A percentile compares a stretch with the other conserved stretches of the same genome.
phyloP scores from a whole-genome alignment of 192 early-diverging fungal species.

The Piromyces sp. region DNA sequence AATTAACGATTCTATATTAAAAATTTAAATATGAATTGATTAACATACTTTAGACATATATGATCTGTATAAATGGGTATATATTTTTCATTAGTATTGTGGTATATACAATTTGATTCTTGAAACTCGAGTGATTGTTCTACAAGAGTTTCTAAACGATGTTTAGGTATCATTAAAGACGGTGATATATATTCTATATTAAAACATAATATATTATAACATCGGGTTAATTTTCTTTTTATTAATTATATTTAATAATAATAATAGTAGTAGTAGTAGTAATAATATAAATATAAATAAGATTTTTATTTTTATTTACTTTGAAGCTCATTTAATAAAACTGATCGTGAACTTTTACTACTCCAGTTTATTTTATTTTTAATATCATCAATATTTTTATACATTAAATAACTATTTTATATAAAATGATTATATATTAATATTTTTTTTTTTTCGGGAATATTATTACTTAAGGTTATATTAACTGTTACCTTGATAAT shows the following conservation, averaged over 20 bases:
- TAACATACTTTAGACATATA: conserved; percentile 54
- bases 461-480: conserved; percentile 11
- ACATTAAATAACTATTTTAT: conserved; percentile 48
- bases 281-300: not conserved
- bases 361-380: conserved; percentile 55
- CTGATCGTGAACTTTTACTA: conserved; percentile 52
- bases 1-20: no score
- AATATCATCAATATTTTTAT: conserved; percentile 43
- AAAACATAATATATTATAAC: no score
- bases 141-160: conserved; percentile 62
- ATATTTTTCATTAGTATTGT: conserved; percentile 37
- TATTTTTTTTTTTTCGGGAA: not conserved
- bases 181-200: conserved; percentile 49
- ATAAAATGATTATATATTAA: not conserved
- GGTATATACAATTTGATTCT: conserved; percentile 62
- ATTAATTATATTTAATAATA: not conserved
- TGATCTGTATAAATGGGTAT: conserved; percentile 55
- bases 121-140: conserved; percentile 63
- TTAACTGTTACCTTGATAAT: conserved; percentile 41
- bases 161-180: conserved; percentile 68
- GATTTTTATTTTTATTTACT: conserved; percentile 16
- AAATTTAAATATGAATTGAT: no score
- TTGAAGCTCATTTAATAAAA: conserved; percentile 42
- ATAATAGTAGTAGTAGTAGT: not conserved
- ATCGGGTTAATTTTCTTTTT: no score